Base-by-base conservation (phyloP, 805 yeast species). In the Brettanomyces anomalus region DNA sequence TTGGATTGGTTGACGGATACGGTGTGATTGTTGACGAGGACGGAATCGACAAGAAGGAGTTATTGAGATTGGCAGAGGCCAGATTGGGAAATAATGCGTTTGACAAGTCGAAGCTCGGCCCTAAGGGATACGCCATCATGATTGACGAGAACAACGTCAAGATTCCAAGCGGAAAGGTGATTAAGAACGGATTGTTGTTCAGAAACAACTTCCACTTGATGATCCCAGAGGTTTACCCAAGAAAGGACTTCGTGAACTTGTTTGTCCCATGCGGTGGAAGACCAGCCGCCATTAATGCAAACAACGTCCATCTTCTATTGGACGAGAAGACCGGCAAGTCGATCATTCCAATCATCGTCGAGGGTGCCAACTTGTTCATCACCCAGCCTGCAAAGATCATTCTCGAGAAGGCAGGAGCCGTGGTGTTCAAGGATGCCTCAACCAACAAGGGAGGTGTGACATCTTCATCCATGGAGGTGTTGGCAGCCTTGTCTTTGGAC, bases 231-330 rank as follows among this genome's bases (percentile, higher is more conserved):
- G 74, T 74, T 47, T 78, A 77, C 55, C 77, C 76, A 34, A 13
- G 34, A 5, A 45, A 51, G 20, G 74, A 76, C 37, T 72, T 74
- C 28, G 72, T 88, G 47, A 88, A 87, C 55, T 68, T 90, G 58
- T 89, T 93, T 66, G 97, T 89, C 36, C 98, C 98, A 45, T 90
- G 98, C 66, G 98, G 98, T 64, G 98, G 98, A 53, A 83, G 98
- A 67, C 98, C 98, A 46, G 90, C 85, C 54, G 94, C 97, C 17
- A 80, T 90, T 61, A 94, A 89, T 62, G 78, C 89, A 49, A 81
- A 79, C 62, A 93, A 85, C 56, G 93, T 89, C 46, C 67, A 70
- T 49, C 67, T 67, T 42, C 76, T 87, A 54, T 76, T 93, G 52
- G 86, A 84, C 62, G 71, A 69, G 34, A 78, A 78, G 55, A 80